Evolutionary conservation across 2,329 filamentous ascomycete genomes (phyloP).

Genomic region (Fusarium domesticum): DNA sequence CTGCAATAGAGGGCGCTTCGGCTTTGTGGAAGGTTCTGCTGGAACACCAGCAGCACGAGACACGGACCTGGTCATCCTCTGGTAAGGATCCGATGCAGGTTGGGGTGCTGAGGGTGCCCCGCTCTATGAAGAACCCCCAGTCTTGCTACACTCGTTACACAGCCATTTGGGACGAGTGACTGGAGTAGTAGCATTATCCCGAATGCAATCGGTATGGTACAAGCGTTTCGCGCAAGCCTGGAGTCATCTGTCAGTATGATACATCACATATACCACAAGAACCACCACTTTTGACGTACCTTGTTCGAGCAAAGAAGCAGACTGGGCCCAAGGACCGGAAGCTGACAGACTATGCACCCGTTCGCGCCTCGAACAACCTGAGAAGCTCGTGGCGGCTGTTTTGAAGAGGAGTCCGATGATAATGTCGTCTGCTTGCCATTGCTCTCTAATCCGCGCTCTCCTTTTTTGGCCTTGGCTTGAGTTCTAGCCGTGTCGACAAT

Average conservation of each 20-base stretch:
- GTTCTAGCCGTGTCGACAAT: slow-evolving; percentile 44
- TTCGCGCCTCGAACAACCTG: slow-evolving; percentile 42
- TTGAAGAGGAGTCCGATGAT: slow-evolving; percentile 15
- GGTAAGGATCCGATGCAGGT: slow-evolving; percentile 2
- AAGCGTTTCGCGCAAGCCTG: slow-evolving; percentile 44
- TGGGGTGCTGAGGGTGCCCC: slow-evolving; percentile 18
- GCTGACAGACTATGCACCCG: slow-evolving; percentile 48
- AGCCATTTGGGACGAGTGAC: slow-evolving; percentile 40
- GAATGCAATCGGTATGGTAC: slow-evolving; percentile 50
- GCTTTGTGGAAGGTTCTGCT: neutral
- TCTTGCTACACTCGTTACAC: slow-evolving; percentile 42
- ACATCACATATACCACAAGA: neutral
- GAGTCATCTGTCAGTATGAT: slow-evolving; percentile 12
- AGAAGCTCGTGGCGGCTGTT: slow-evolving; percentile 32
- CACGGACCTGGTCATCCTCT: neutral
- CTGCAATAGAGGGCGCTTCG: neutral
- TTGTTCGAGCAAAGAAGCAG: slow-evolving; percentile 50
- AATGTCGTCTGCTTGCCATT: slow-evolving; percentile 7
- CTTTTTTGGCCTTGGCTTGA: slow-evolving; percentile 17
- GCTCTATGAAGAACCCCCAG: slow-evolving; percentile 27
- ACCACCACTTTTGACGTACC: slow-evolving; percentile 34
- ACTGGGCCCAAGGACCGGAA: slow-evolving; percentile 46
- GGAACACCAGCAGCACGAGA: neutral
- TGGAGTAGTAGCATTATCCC: slow-evolving; percentile 35
- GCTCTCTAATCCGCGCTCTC: slow-evolving; percentile 9